phyloP scores from a whole-genome alignment of 73 alveolate genomes.

The Urostyla sp. region DNA sequence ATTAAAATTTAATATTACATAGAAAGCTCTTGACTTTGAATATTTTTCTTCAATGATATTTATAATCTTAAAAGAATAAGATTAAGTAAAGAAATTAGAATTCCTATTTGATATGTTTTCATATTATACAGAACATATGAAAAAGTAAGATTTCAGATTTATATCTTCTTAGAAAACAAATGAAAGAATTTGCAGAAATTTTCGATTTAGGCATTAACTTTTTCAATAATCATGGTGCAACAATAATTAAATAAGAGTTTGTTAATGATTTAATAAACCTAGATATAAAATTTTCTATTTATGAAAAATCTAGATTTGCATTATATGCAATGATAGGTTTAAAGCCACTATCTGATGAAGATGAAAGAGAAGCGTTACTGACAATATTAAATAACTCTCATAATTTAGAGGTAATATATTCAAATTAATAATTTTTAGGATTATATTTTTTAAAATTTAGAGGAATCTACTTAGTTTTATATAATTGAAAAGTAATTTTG shows the following conservation, averaged over 20 bases:
- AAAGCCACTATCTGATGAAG: slow-evolving; percentile 30
- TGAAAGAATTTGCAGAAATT: slow-evolving; percentile 47
- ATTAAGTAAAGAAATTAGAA: slow-evolving; percentile 6
- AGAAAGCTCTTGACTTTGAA: slow-evolving; percentile 43
- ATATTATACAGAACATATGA: background rate
- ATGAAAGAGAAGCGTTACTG: slow-evolving; percentile 50
- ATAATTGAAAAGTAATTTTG: slow-evolving; percentile 29
- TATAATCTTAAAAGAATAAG: slow-evolving; percentile 29
- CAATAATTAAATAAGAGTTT: slow-evolving; percentile 31
- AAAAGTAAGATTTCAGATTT: background rate
- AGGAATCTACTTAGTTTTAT: slow-evolving; percentile 17
- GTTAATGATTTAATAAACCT: background rate
- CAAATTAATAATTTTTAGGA: too few species aligned
- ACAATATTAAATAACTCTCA: slow-evolving; percentile 12
- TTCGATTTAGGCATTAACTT: slow-evolving; percentile 14
- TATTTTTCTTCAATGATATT: background rate
- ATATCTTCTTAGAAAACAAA: background rate
- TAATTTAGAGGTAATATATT: slow-evolving; percentile 23
- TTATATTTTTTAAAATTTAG: slow-evolving; percentile 9
- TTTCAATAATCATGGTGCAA: background rate
- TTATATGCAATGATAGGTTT: slow-evolving; percentile 33
- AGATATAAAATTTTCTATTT: background rate
- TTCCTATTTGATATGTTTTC: slow-evolving; percentile 56
- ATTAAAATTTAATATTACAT: background rate
- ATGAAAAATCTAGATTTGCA: slow-evolving; percentile 9